Conservation (phyloP, 2,329 filamentous ascomycete genomes). For the Aspergillus piperis region DNA sequence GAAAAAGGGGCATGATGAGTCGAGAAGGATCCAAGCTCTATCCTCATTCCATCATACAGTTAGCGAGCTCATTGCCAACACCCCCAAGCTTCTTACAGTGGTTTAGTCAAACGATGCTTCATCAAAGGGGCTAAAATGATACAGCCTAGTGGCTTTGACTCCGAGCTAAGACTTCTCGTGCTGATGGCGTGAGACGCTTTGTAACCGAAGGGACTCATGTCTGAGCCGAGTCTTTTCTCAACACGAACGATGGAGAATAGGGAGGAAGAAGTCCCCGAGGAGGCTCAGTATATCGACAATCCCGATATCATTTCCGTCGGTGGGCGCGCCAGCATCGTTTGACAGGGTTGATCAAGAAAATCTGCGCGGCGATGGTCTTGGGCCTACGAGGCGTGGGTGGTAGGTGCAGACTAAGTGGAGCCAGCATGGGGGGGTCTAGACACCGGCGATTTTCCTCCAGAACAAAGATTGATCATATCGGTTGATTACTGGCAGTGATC, state of each 20-base stretch:
- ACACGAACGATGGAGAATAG: background rate
- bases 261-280: background rate
- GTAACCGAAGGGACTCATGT: background rate
- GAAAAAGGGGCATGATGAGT: background rate
- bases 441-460: background rate
- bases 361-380: constrained; percentile 3
- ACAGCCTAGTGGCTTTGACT: background rate
- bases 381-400: background rate
- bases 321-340: background rate
- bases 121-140: background rate
- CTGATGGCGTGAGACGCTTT: background rate
- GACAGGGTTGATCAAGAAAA: constrained; percentile 8
- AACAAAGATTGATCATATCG: background rate
- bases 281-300: background rate
- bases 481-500: background rate
- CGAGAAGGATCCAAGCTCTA: constrained; percentile 1
- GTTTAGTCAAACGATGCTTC: background rate
- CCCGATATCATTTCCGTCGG: background rate
- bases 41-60: background rate
- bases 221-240: background rate
- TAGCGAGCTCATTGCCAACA: background rate
- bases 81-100: background rate
- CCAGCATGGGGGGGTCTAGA: background rate
- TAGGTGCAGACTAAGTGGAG: background rate
- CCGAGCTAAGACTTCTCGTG: background rate